Conservation (phyloP, 2,329 filamentous ascomycete species). For the Chaetomium strumarium region DNA sequence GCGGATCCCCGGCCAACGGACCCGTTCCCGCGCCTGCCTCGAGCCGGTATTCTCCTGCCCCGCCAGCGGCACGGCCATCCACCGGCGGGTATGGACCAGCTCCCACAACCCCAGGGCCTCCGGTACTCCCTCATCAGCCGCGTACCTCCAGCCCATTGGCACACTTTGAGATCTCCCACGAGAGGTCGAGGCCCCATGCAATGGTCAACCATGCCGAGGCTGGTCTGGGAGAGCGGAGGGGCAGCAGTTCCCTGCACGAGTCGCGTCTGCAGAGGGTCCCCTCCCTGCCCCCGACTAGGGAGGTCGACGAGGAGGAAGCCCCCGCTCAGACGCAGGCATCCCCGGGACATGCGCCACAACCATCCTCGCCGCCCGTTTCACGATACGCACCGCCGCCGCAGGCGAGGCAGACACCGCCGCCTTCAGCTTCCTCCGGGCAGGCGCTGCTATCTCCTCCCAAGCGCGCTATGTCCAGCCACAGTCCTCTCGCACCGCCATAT, state of each 20-base stretch:
- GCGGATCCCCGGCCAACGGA: slow-evolving; percentile 34
- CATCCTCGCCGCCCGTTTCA: slow-evolving; percentile 19
- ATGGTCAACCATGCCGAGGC: slow-evolving; percentile 35
- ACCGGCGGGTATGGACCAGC: slow-evolving; percentile 31
- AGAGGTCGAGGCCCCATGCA: slow-evolving; percentile 30
- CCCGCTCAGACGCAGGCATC: slow-evolving; percentile 16
- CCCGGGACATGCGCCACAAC: slow-evolving; percentile 6
- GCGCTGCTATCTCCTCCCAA: slow-evolving; percentile 52
- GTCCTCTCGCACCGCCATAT: slow-evolving; percentile 35
- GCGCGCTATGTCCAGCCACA: slow-evolving; percentile 45
- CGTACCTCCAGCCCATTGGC: slow-evolving; percentile 61
- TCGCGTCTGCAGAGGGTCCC: slow-evolving; percentile 48
- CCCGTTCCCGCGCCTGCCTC: slow-evolving; percentile 34
- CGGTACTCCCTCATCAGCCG: slow-evolving; percentile 52
- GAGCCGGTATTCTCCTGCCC: slow-evolving; percentile 51
- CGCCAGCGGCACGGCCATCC: slow-evolving; percentile 32
- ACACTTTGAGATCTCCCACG: slow-evolving; percentile 52
- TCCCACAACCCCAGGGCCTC: slow-evolving; percentile 35
- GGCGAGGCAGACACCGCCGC: slow-evolving; percentile 46
- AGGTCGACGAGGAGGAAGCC: slow-evolving; percentile 55
- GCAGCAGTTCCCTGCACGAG: slow-evolving; percentile 49
- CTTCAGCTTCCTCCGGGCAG: slow-evolving; percentile 33
- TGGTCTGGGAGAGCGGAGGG: slow-evolving; percentile 41
- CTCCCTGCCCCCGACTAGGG: slow-evolving; percentile 55
- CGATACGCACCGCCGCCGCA: slow-evolving; percentile 22